These are phyloP conservation scores for Xylaria sp. DNA, from an alignment of 2,329 filamentous ascomycete genomes.

Conservation along the genomic window DNA sequence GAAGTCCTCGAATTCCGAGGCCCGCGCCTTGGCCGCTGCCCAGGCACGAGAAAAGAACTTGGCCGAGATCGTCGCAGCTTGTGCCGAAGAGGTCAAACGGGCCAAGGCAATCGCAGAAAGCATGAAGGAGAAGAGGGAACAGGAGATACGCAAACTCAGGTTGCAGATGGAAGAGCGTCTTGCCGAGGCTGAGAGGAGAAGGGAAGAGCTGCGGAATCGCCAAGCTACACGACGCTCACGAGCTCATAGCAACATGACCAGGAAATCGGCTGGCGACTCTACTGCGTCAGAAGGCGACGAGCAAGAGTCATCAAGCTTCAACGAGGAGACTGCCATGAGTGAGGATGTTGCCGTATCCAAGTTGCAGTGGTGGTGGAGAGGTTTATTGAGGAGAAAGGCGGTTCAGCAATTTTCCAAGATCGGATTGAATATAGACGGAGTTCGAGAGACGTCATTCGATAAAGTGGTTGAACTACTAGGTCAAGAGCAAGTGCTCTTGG, in stretches of 20 bases:
- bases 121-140: constrained; percentile 83
- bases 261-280: constrained; percentile 49
- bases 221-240: constrained; percentile 64
- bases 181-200: constrained; percentile 78
- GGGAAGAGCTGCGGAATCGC: constrained; percentile 71
- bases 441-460: constrained; percentile 78
- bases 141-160: constrained; percentile 75
- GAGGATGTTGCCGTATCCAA: constrained; percentile 71
- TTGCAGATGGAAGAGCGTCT: constrained; percentile 83
- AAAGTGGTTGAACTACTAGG: constrained; percentile 76
- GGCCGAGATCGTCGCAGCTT: constrained; percentile 82
- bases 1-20: constrained; percentile 75
- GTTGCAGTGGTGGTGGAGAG: constrained; percentile 78
- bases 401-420: constrained; percentile 74
- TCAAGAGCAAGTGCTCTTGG: constrained; percentile 72
- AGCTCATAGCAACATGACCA: constrained; percentile 61
- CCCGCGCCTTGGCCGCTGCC: constrained; percentile 80
- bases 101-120: constrained; percentile 85
- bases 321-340: constrained; percentile 64
- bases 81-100: constrained; percentile 83
- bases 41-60: constrained; percentile 83
- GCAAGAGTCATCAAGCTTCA: constrained; percentile 59
- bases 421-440: constrained; percentile 75
- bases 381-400: constrained; percentile 65
- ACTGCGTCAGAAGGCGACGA: constrained; percentile 63